Evolutionary conservation across 2,329 filamentous ascomycete genomes (phyloP).

Genomic region (Chaetomium olivaceum): DNA sequence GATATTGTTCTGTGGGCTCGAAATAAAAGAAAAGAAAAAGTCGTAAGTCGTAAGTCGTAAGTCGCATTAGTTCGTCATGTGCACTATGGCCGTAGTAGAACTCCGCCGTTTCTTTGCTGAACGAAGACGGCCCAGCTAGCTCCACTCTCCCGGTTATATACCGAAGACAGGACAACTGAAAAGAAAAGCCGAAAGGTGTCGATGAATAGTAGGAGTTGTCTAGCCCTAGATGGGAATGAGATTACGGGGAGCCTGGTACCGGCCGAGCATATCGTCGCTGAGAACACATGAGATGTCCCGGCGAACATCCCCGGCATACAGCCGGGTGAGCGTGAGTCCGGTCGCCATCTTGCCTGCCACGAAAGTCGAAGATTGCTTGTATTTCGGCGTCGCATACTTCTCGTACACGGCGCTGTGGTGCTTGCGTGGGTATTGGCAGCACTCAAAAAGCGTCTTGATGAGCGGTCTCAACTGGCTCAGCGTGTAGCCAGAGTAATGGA

Average conservation of each 20-base stretch:
- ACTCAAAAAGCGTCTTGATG: constrained; percentile 78
- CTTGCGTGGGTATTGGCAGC: constrained; percentile 75
- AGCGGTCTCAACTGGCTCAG: constrained; percentile 78
- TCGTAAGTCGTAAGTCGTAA: constrained; percentile 17
- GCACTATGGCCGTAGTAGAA: not conserved
- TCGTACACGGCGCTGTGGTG: constrained; percentile 88
- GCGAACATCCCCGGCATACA: constrained; percentile 11
- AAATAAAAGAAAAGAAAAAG: constrained; percentile 18
- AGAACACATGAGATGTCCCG: constrained; percentile 6
- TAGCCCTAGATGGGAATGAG: constrained; percentile 15
- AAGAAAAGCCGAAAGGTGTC: not conserved
- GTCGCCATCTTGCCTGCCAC: constrained; percentile 73
- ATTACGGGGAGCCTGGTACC: constrained; percentile 8
- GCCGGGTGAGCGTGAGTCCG: constrained; percentile 54
- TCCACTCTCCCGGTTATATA: constrained; percentile 15
- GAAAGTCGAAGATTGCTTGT: constrained; percentile 78
- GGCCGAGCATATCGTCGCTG: constrained; percentile 7
- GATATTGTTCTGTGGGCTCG: not conserved
- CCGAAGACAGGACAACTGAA: constrained; percentile 8
- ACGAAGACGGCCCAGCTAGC: constrained; percentile 21
- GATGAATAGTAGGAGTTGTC: not conserved
- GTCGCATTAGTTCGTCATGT: constrained; percentile 25
- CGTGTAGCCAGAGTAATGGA: constrained; percentile 93
- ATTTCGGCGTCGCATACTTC: constrained; percentile 86
- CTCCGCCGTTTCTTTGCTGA: constrained; percentile 7